These are phyloP conservation scores for Clonostachys chloroleuca DNA, from an alignment of 2,329 filamentous ascomycete species.

Conservation along the genomic window DNA sequence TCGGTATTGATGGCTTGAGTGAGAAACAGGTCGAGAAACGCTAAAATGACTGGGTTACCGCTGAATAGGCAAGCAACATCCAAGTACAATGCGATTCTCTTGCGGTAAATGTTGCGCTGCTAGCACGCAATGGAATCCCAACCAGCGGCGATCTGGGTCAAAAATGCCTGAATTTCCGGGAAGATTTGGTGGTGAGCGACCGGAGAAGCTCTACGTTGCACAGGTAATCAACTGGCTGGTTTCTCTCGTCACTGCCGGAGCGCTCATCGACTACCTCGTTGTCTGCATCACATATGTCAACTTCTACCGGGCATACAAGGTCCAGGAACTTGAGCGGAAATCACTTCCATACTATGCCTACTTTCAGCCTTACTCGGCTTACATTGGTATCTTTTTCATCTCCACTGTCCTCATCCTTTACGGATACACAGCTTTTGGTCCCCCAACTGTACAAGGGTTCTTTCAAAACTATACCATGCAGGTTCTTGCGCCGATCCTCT, in stretches of 20 bases:
- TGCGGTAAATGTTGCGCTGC: too few relatives aligned
- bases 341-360: constrained; percentile 52
- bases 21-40: too few relatives aligned
- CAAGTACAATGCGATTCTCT: too few relatives aligned
- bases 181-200: too few relatives aligned
- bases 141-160: too few relatives aligned
- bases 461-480: constrained; percentile 56
- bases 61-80: too few relatives aligned
- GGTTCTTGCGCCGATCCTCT: constrained; percentile 47
- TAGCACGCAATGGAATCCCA: too few relatives aligned
- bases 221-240: constrained; percentile 50
- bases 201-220: too few relatives aligned
- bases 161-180: too few relatives aligned
- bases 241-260: constrained; percentile 51
- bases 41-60: too few relatives aligned
- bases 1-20: too few relatives aligned
- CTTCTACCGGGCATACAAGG: constrained; percentile 47
- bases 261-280: constrained; percentile 59
- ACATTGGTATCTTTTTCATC: constrained; percentile 45
- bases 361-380: constrained; percentile 55
- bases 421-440: constrained; percentile 47
- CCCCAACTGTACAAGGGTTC: constrained; percentile 33
- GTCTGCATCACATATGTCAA: constrained; percentile 39
- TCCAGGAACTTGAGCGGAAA: constrained; percentile 45
- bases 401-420: constrained; percentile 49